phyloP scores from a whole-genome alignment of 306 rosid genomes.

The Lagenaria siceraria region DNA sequence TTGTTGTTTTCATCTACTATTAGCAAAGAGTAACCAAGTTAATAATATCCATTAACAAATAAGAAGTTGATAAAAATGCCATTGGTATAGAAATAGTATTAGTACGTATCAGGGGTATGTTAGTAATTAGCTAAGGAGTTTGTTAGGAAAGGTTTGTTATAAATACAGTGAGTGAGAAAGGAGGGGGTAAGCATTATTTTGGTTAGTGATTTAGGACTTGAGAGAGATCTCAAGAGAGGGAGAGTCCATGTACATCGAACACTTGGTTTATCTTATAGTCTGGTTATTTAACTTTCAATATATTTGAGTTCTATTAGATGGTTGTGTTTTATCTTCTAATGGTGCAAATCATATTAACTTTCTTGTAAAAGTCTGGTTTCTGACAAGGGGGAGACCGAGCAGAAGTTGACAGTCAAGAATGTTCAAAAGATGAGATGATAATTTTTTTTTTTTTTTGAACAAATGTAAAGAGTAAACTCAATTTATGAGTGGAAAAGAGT shows the following conservation, averaged over 20 bases:
- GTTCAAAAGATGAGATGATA: not conserved
- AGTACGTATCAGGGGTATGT: too few species aligned
- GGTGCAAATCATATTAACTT: not conserved
- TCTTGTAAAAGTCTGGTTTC: not conserved
- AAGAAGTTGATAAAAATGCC: not conserved
- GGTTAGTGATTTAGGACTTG: too few species aligned
- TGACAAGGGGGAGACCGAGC: not conserved
- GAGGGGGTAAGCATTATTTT: too few species aligned
- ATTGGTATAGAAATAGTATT: too few species aligned
- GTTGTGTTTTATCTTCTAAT: not conserved
- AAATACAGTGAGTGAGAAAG: too few species aligned
- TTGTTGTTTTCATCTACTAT: not conserved
- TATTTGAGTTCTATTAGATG: too few species aligned
- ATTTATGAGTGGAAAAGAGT: constrained; percentile 1
- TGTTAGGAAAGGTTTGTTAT: too few species aligned
- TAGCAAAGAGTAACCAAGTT: not conserved
- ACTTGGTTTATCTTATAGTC: too few species aligned
- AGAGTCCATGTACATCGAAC: too few species aligned
- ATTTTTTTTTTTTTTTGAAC: not conserved
- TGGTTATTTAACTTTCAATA: too few species aligned
- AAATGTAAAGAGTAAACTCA: not conserved
- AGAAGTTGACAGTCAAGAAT: not conserved
- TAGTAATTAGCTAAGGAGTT: too few species aligned
- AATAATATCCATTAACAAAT: not conserved
- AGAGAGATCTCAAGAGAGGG: too few species aligned